Base-by-base conservation (phyloP, 2,329 filamentous ascomycete species). In the Dactylonectria estremocensis region DNA sequence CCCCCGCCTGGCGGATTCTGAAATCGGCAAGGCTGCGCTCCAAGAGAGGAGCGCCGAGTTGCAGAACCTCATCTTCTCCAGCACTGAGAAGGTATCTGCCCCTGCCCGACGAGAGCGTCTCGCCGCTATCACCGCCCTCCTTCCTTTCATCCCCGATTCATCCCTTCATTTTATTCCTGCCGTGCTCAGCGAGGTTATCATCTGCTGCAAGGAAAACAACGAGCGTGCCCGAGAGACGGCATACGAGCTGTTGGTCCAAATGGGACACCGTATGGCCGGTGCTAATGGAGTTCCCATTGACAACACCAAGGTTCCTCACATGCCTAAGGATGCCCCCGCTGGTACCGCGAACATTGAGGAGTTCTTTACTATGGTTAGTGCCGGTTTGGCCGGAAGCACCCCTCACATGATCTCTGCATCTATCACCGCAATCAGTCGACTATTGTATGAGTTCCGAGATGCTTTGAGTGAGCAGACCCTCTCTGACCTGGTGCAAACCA, bases 351-450 rank as follows among this genome's bases (percentile, higher is more conserved):
- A 89, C 48, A 89, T 99, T 43, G 95, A 98, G 77, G 96, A 98
- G 81, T 98, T 95, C 83, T 94, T 98, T 84, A 98, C 95, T 62
- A 99, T 99, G 96, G 93, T 98, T 33, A 97, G 94, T 72, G 96
- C 96, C 55, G 96, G 96, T 83, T 88, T 99, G 60, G 96, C 95
- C 2, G 95, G 95, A 64, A 93, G 92, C 75, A 95, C 95, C 11
- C 95, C 96, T 35, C 95, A 98, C 83, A 98, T 98, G 95, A 95
- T 98, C 69, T 97, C 94, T 7, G 96, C 96, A 0, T 95, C 94
- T n/a, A 95, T 99, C 78, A 98, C 95, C 0, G 95, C 96, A 14
- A 88, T 99, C 43, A 96, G 95, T 14, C 90, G 96, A n/a, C 91
- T 98, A 28, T 88, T 99, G 33, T 98, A 95, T 81, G 93, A 98